Conservation (phyloP, 75 land plant genomes). For the Isoetes taiwanensis region DNA sequence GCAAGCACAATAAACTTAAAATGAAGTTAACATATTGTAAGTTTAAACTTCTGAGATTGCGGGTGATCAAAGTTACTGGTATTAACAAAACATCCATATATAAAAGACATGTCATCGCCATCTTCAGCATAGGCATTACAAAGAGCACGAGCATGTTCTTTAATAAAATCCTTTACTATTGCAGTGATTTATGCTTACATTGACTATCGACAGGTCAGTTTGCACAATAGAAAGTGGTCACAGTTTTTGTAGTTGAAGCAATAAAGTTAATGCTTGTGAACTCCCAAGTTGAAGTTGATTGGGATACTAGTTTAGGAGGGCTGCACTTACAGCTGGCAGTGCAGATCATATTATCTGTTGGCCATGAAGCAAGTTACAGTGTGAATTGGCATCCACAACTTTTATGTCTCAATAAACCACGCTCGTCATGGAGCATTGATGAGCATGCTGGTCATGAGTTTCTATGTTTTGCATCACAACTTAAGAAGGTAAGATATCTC, state of each 20-base stretch:
- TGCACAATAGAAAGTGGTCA: too few species aligned
- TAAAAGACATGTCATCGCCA: conserved; percentile 23
- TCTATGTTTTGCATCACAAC: conserved; percentile 21
- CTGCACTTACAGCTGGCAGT: conserved; percentile 18
- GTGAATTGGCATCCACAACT: conserved; percentile 27
- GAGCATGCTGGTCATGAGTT: conserved; percentile 19
- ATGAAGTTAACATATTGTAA: conserved; percentile 17
- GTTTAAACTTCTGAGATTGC: conserved; percentile 16
- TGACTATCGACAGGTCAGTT: conserved; percentile 17
- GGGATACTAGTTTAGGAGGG: conserved; percentile 30
- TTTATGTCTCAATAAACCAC: conserved; percentile 20
- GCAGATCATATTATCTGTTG: conserved; percentile 17
- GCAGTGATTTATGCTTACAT: conserved; percentile 19
- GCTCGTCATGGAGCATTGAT: conserved; percentile 11
- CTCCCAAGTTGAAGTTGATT: conserved; percentile 21
- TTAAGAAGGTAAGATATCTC: conserved; percentile 13
- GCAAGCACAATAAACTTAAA: too few species aligned
- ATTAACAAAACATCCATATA: conserved; percentile 24
- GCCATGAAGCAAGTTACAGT: conserved; percentile 25
- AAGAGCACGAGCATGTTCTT: conserved; percentile 16
- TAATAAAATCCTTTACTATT: conserved; percentile 16
- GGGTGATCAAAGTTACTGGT: conserved; percentile 24
- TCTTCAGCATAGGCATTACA: background rate
- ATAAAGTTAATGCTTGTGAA: background rate
- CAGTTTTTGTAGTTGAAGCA: too few species aligned